Evolutionary conservation across 2,329 filamentous ascomycete species (phyloP), one percentile per base, ranked within the genome.

Genomic region (Neonectria sp.): DNA sequence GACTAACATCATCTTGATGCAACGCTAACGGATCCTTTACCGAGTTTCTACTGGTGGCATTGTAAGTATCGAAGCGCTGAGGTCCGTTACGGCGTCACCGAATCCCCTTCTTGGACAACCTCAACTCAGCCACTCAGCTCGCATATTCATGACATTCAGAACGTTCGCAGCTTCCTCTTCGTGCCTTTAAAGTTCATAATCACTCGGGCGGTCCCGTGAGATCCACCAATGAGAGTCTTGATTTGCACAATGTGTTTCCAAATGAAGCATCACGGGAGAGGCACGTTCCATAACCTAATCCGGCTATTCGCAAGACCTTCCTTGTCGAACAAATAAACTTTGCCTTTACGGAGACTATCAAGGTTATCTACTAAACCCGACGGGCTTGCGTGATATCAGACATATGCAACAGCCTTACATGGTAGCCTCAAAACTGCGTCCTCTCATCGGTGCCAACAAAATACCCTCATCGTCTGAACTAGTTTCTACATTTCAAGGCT

Each of bases 11-110:
- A 17, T 51, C 5, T 27, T 51, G 48, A 29, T 51, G 48, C 27
- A 29, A 51, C 48, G 25, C 27, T 29, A n/a, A n/a, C 27, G 48
- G 48, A 31, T 31, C 25, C 35, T 56, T n/a, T 40, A 4, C 13
- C 17, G 7, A 24, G 29, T 17, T 29, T 40, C 35, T 24, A 56
- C 53, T 56, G 53, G 53, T 43, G 53, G 53, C 33, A 56, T 56
- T n/a, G 6, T 4, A 56, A 27, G 31, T 15, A 25, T 27, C 21
- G 12, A 49, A 15, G 15, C 9, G 25, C 55, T 37, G 35, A 27
- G 31, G 21, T 21, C 21, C 35, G 35, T 37, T 37, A 49, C 6
- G 13, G 25, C 12, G 25, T 29, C 25, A 25, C 25, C 15, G 48
- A 31, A 9, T 31, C 48, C 13, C 31, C 48, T n/a, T 51, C 15